Base-by-base conservation (phyloP, 192 early-diverging fungal genomes). In the Chytriomyces confervae region DNA sequence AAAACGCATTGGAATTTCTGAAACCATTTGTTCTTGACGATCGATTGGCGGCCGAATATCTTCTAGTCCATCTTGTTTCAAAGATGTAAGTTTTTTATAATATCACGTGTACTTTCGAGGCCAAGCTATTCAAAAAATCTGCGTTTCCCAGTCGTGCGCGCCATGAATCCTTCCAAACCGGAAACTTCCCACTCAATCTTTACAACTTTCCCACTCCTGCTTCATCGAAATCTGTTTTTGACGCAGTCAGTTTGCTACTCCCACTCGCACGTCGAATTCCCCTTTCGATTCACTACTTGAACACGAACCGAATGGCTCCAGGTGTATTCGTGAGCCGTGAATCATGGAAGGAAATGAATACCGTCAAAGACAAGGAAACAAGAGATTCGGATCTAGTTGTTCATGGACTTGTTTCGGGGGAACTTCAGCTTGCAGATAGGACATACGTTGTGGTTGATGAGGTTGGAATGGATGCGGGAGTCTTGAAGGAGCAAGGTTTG, bases 371-470 rank as follows among this genome's bases (percentile, higher is more conserved):
- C 5, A 13, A 47, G n/a, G 72, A 62, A 16, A 36, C 36, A 36
- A 36, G 36, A 36, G 36, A 36, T 36, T 36, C 36, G 2, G 36
- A 36, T 36, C 23, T 67, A 50, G 20, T 50, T 20, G 80, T 79
- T 36, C 46, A 63, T 64, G 83, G 79, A 45, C 68, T 84, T 45
- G 66, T 61, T 6, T 69, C 76, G 3, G 83, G 83, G 11, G 66
- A 72, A 45, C 51, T 84, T 6, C 80, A 81, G 61, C 62, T 84
- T 46, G 69, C 75, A 44, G 72, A 76, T 51, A 57, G 80, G 9
- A 81, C 83, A 16, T 66, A n/a, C 16, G 74, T 84, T 27, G 62
- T 84, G 13, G 61, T 84, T 20, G 83, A 84, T 46, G 80, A 81
- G 61, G 66, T 62, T 18, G 65, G 29, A 27, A 47, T 84, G 76